Base-by-base conservation (phyloP, 2,329 filamentous ascomycete genomes). In the Fusarium equiseti region DNA sequence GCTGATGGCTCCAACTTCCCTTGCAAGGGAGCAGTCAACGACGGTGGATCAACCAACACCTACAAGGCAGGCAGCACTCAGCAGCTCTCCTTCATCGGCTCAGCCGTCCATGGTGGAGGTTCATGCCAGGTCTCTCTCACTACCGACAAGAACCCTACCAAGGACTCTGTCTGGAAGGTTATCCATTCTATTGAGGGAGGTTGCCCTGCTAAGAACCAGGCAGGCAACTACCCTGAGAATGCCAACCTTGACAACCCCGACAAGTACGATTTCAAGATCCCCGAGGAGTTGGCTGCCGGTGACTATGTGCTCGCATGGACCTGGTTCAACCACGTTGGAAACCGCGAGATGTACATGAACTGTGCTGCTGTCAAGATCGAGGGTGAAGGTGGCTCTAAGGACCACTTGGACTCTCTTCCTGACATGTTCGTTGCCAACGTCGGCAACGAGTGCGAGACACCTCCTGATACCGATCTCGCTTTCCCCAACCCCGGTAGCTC, bases 331-430 rank as follows among this genome's bases (percentile, higher is more conserved):
- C 92, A 91, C 64, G 77, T 97, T 12, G 96, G 96, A 5, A 97
- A 97, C 83, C 91, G 95, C 2, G 96, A 98, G 79, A 94, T 97
- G 87, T 98, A 98, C 86, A 97, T 97, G 94, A 97, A 97, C 86
- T 99, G 95, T 74, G 93, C 92, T 0, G 89, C 93, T 0, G 80
- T 97, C 50, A 87, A 85, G 0, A 85, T 98, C 26, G 88, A 88
- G 0, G 88, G 88, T 11, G 71, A 68, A 0, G 81, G 81, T 0
- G 87, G 87, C 55, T 79, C 80, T 45, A 75, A 88, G 59, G 79
- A 83, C 3, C 87, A 87, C 70, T 87, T 91, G 67, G 78, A 88
- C 42, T 79, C 81, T 0, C 90, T 97, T 89, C 92, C 92, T 0
- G 81, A 88, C 29, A 88, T 94, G 80, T 92, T 93, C 70, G 81